Percentiles rank a stretch among this genome's conserved stretches.
phyloP scores from a whole-genome alignment of 257 asterid genomes.

The Euphrasia confusa region DNA sequence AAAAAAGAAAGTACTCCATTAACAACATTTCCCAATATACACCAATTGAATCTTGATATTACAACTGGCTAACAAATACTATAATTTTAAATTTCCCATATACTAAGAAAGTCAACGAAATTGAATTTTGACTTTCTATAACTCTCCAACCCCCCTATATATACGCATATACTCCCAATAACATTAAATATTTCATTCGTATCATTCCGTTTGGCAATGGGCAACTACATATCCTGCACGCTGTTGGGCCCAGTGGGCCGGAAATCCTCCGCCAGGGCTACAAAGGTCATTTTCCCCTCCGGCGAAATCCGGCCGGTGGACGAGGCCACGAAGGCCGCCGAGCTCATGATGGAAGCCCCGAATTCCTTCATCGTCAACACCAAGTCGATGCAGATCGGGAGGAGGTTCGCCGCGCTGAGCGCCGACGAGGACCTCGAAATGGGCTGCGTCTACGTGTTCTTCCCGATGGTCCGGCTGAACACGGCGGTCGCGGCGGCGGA shows the following conservation, averaged over 20 bases:
- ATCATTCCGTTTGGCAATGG: slow-evolving; percentile 26
- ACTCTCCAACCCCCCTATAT: slow-evolving; percentile 28
- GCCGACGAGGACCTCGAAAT: slow-evolving; percentile 88
- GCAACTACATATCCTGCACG: slow-evolving; percentile 45
- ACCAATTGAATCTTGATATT: neutral
- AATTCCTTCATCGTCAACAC: slow-evolving; percentile 56
- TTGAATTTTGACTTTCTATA: slow-evolving; percentile 28
- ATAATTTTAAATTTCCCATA: neutral
- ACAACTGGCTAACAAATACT: slow-evolving; percentile 28
- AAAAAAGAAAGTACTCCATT: too few relatives aligned
- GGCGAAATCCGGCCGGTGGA: slow-evolving; percentile 43
- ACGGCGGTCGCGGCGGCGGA: slow-evolving; percentile 62
- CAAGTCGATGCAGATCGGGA: slow-evolving; percentile 58
- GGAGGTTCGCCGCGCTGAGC: slow-evolving; percentile 56
- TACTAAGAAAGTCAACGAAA: slow-evolving; percentile 4
- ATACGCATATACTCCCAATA: slow-evolving; percentile 17
- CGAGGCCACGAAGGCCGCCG: slow-evolving; percentile 48
- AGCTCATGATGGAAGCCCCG: slow-evolving; percentile 52
- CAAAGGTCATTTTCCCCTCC: slow-evolving; percentile 50
- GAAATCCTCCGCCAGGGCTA: slow-evolving; percentile 26
- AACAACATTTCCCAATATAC: too few relatives aligned
- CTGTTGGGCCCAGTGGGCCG: slow-evolving; percentile 25
- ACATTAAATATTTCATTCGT: neutral
- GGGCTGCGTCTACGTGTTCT: slow-evolving; percentile 54
- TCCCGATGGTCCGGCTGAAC: slow-evolving; percentile 67